Evolutionary conservation across 805 yeast species (phyloP).

Genomic region (Candida hungchunana): DNA sequence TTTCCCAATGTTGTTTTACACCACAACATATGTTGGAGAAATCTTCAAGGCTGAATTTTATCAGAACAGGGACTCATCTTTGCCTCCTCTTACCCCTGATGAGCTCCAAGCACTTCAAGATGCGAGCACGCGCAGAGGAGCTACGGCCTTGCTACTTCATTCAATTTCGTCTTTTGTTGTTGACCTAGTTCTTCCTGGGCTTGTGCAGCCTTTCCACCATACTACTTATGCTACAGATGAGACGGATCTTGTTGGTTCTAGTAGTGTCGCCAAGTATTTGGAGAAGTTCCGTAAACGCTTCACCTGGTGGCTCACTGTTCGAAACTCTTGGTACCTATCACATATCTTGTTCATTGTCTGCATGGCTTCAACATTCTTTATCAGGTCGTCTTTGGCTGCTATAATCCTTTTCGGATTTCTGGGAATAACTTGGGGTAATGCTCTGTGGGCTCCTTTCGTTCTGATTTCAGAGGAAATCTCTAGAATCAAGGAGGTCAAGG

Average conservation of each 20-base stretch:
- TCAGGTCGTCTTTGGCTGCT: constrained; percentile 38
- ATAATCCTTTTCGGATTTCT: constrained; percentile 45
- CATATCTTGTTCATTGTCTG: constrained; percentile 47
- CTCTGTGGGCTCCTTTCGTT: constrained; percentile 65
- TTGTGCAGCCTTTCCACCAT: constrained; percentile 33
- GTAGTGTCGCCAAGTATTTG: constrained; percentile 5
- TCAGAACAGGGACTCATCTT: constrained; percentile 31
- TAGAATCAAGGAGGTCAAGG: constrained; percentile 45
- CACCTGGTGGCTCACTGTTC: constrained; percentile 30
- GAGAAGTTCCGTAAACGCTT: constrained; percentile 12
- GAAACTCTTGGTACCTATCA: constrained; percentile 45
- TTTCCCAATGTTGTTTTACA: constrained; percentile 61
- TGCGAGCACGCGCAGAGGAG: constrained; percentile 47
- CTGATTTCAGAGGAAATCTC: constrained; percentile 55
- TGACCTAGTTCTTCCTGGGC: constrained; percentile 41
- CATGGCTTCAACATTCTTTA: constrained; percentile 43
- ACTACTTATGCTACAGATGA: constrained; percentile 13
- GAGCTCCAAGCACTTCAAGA: constrained; percentile 38
- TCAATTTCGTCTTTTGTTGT: constrained; percentile 43
- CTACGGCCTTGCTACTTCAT: constrained; percentile 46
- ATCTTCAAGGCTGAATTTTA: constrained; percentile 40
- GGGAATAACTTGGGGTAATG: constrained; percentile 63
- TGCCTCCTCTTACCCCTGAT: constrained; percentile 32
- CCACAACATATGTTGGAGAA: constrained; percentile 63
- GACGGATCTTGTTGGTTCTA: constrained; percentile 4